Percentiles rank a stretch among this genome's conserved stretches.
Conservation (phyloP, 2,329 filamentous ascomycete species). For the Tolypocladium ophioglossoides region DNA sequence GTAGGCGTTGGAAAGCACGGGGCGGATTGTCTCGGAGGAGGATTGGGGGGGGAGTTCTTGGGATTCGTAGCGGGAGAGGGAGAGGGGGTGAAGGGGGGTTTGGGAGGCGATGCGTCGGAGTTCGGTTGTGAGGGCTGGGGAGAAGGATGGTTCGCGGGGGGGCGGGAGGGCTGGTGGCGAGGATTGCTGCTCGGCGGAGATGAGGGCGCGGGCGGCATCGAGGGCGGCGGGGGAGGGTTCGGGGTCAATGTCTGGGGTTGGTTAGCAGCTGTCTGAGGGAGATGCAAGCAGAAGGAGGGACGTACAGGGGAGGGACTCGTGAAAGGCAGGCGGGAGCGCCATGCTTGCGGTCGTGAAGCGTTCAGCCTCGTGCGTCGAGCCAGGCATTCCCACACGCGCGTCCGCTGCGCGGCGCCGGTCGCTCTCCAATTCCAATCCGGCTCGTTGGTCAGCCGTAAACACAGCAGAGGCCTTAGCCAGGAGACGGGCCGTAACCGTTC, state of each 20-base stretch:
- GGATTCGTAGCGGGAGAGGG: constrained; percentile 75
- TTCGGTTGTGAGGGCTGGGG: constrained; percentile 56
- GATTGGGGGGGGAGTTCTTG: constrained; percentile 39
- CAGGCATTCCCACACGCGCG: neutral
- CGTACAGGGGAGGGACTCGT: constrained; percentile 76
- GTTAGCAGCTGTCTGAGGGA: constrained; percentile 10
- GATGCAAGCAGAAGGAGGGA: neutral
- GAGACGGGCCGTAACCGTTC: too few species aligned
- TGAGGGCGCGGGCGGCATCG: constrained; percentile 56
- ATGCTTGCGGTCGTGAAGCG: neutral
- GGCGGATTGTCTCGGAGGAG: constrained; percentile 36
- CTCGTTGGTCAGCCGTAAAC: neutral
- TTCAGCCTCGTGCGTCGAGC: neutral
- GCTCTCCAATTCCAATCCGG: too few species aligned
- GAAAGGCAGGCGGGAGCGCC: constrained; percentile 32
- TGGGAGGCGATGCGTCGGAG: constrained; percentile 49
- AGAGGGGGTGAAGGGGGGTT: constrained; percentile 42
- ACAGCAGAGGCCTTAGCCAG: neutral
- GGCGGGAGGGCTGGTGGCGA: constrained; percentile 29
- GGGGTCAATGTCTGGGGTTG: constrained; percentile 62
- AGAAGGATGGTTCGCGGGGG: constrained; percentile 46
- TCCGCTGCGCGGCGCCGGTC: too few species aligned
- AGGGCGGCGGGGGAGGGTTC: constrained; percentile 55
- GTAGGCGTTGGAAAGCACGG: constrained; percentile 48
- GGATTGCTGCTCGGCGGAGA: constrained; percentile 52